Evolutionary conservation across 1,284 basidiomycete genomes (phyloP), one percentile per base, ranked within the genome.

Genomic region (Hemileia vastatrix): DNA sequence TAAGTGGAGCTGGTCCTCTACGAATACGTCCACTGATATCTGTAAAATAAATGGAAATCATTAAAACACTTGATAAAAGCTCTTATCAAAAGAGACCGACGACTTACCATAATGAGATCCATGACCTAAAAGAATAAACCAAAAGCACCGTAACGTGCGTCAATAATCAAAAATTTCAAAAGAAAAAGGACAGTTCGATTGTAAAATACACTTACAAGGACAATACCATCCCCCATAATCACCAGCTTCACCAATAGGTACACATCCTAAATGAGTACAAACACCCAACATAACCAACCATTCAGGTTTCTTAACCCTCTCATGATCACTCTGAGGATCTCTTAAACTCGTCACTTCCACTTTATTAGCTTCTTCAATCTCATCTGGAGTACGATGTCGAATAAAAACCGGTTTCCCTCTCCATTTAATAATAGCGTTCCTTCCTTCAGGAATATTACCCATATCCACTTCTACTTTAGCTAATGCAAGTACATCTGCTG

Each of bases 401-500:
- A 99, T 90, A 81, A 98, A 98, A 65, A 99, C 94, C 70, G 95
- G 95, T 83, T 98, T 99, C 77, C 94, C 95, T 77, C 94, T 89
- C 95, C 95, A 98, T 62, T 95, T 95, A 81, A 95, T 90, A 78
- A 95, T 86, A 71, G 90, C 88, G 77, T 91, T 92, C 70, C 67
- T 65, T 79, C 95, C 95, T 82, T 96, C 90, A 40, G 95, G 94
- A 73, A 99, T 98, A 67, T 80, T 81, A 64, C 80, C 80, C 72
- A 98, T 85, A 64, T 94, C 92, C 67, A 99, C 85, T 79, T 99
- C 95, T 66, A 97, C 90, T 81, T 97, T 97, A 70, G 95, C 95
- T 68, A 98, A 83, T 56, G 95, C 95, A 71, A 98, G 84, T 54
- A 99, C 94, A 77, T 99, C 95, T 40, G 93, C 92, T 51, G 94